Evolutionary conservation across 352 stramenopile species (phyloP).

Genomic region (Phytopythium oedochilum): DNA sequence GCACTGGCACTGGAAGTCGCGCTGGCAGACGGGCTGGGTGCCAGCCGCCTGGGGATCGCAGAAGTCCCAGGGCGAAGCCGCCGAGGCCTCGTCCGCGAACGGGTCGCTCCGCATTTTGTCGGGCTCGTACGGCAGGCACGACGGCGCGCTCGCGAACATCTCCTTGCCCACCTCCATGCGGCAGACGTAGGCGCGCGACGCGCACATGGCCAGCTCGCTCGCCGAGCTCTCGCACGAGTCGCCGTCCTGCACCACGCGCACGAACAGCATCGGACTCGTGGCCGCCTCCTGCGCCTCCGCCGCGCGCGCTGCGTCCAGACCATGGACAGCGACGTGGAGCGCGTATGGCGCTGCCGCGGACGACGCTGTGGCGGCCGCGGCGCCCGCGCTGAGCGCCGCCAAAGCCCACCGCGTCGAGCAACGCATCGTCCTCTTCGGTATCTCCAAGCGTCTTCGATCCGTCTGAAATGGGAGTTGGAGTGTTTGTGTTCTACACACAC

Average conservation of each 20-base stretch:
- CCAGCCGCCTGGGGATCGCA: slow-evolving; percentile 34
- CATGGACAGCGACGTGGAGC: slow-evolving; percentile 2
- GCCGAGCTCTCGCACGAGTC: slow-evolving; percentile 18
- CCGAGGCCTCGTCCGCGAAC: slow-evolving; percentile 24
- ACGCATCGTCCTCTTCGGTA: not conserved
- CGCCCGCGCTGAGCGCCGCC: not conserved
- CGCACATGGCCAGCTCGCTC: slow-evolving; percentile 32
- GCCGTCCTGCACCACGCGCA: slow-evolving; percentile 30
- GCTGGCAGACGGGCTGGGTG: slow-evolving; percentile 24
- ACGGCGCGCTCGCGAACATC: slow-evolving; percentile 26
- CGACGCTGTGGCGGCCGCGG: not conserved
- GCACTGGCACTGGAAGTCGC: slow-evolving; percentile 35
- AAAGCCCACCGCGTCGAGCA: not conserved
- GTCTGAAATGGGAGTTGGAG: no score
- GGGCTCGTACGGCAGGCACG: slow-evolving; percentile 33
- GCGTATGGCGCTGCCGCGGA: not conserved
- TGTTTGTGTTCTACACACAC: no score
- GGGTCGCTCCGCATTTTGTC: slow-evolving; percentile 24
- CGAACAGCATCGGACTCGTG: slow-evolving; percentile 3
- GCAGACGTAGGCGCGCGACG: slow-evolving; percentile 37
- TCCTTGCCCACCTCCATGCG: slow-evolving; percentile 38
- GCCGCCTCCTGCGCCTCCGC: not conserved
- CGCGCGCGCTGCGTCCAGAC: not conserved
- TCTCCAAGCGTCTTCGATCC: no score
- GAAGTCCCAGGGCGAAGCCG: slow-evolving; percentile 21